Base-by-base conservation (phyloP, 2,329 filamentous ascomycete species). In the Penicillium hordei region DNA sequence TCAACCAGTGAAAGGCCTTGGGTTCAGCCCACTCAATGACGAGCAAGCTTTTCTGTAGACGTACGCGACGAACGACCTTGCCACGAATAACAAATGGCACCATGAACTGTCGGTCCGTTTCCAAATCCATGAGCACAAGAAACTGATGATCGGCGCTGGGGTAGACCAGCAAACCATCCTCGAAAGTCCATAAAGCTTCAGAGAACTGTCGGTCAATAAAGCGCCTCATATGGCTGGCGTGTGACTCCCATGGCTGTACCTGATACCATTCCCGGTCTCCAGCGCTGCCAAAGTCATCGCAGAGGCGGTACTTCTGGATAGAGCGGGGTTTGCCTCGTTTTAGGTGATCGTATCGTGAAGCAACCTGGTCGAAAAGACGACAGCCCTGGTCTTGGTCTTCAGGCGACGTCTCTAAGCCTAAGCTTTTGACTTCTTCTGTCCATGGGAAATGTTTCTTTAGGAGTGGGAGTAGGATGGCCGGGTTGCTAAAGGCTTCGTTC, bases 21-120 rank as follows among this genome's bases (percentile, higher is more conserved):
- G 75, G 69, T 65, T 86, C 82, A 49, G 83, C 84, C 85, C 85
- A 88, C 67, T 88, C 85, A n/a, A 88, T 72, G 19, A 87, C 65
- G n/a, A 89, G 72, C n/a, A 86, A 74, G 2, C 76, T 75, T 34
- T 81, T 73, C 33, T 80, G 78, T 4, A 88, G 72, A 15, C 85
- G 79, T 4, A 86, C 69, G 13, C 85, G 79, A 13, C 85, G 77
- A 27, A 87, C 73, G 34, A 82, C 76, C 62, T 81, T 85, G 8
- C 74, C 75, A 1, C 67, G 59, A 5, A 76, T 72, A 36, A 81
- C 73, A 60, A 88, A 86, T 1, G 84, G 82, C 17, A 87, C 75
- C 2, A 69, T 66, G 29, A 75, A 72, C n/a, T 76, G 70, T 4
- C 65, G 62, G 10, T 78, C 72, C 1, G 76, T 78, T 23, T 76